Percentiles rank a stretch among this genome's conserved stretches.
phyloP scores from a whole-genome alignment of 139 green algal genomes.

The Coelastrella sp. region DNA sequence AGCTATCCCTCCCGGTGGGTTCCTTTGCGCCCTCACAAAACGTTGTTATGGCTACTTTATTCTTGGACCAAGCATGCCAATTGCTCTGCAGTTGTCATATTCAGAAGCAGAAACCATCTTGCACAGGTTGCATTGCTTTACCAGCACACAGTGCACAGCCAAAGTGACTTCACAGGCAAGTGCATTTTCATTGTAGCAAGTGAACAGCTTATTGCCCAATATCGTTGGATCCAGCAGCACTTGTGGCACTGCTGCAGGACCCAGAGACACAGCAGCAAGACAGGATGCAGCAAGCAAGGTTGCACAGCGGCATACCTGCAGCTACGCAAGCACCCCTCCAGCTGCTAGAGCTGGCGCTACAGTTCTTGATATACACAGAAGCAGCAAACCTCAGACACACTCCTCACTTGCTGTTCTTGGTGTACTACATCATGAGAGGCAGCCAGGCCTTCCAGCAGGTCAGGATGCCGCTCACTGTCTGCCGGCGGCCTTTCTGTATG shows the following conservation, averaged over 20 bases:
- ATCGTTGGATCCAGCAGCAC: too few relatives aligned
- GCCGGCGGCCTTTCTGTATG: not conserved
- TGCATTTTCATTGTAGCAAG: too few relatives aligned
- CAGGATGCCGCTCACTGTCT: too few relatives aligned
- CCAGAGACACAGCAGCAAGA: not conserved
- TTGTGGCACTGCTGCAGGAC: not conserved
- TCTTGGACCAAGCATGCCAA: not conserved
- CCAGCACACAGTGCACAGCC: too few relatives aligned
- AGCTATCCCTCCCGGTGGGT: slow-evolving; percentile 17
- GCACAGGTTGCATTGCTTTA: too few relatives aligned
- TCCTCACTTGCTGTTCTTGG: slow-evolving; percentile 83
- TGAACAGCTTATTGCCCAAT: too few relatives aligned
- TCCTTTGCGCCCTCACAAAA: too few relatives aligned
- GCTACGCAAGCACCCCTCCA: not conserved
- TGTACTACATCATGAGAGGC: slow-evolving; percentile 77
- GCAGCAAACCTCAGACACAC: slow-evolving; percentile 83
- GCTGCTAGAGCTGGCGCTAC: slow-evolving; percentile 69
- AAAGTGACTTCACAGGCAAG: too few relatives aligned
- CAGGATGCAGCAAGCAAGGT: not conserved
- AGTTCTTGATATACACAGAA: slow-evolving; percentile 84
- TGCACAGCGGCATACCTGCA: too few relatives aligned
- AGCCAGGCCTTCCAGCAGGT: slow-evolving; percentile 52
- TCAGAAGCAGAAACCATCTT: too few relatives aligned
- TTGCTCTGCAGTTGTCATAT: too few relatives aligned
- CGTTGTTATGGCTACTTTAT: not conserved